These are phyloP conservation scores for Suhomyces yuchorum DNA, from an alignment of 1,139 yeast genomes.

Conservation along the genomic window DNA sequence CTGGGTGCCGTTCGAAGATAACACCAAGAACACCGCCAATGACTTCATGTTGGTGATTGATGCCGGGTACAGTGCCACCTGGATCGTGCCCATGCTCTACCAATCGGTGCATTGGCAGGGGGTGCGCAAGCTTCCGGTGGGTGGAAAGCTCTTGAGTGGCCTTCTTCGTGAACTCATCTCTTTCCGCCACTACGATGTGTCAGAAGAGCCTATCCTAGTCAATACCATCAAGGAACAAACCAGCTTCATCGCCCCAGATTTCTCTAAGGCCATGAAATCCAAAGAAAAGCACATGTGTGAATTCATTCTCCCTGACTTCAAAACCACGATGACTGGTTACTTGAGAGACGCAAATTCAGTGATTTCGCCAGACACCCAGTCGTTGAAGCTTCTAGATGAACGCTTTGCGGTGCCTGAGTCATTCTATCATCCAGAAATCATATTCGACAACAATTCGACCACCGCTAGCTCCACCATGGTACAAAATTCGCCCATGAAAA, in stretches of 20 bases:
- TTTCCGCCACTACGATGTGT: slow-evolving; percentile 89
- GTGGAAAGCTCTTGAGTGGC: slow-evolving; percentile 84
- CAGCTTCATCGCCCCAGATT: slow-evolving; percentile 72
- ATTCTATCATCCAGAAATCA: slow-evolving; percentile 79
- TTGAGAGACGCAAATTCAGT: slow-evolving; percentile 43
- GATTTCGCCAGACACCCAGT: slow-evolving; percentile 54
- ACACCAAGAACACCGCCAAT: slow-evolving; percentile 22
- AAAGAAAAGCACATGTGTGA: slow-evolving; percentile 44
- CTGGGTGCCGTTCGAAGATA: slow-evolving; percentile 47
- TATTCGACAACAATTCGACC: slow-evolving; percentile 39
- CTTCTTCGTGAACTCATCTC: slow-evolving; percentile 81
- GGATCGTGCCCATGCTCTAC: slow-evolving; percentile 81
- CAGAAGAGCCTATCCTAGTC: slow-evolving; percentile 84
- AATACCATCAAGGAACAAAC: slow-evolving; percentile 84
- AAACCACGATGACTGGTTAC: slow-evolving; percentile 72
- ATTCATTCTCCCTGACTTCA: slow-evolving; percentile 85
- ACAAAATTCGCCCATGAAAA: slow-evolving; percentile 62
- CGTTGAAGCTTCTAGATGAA: slow-evolving; percentile 74
- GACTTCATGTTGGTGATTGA: slow-evolving; percentile 84
- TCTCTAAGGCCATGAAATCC: slow-evolving; percentile 54
- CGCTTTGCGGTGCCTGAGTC: slow-evolving; percentile 87
- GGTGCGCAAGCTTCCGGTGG: slow-evolving; percentile 73
- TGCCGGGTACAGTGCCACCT: slow-evolving; percentile 85
- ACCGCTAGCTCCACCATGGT: slow-evolving; percentile 33
- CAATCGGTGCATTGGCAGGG: slow-evolving; percentile 82